Conservation (phyloP, 2,329 filamentous ascomycete genomes). For the Hypoxylon sp. region DNA sequence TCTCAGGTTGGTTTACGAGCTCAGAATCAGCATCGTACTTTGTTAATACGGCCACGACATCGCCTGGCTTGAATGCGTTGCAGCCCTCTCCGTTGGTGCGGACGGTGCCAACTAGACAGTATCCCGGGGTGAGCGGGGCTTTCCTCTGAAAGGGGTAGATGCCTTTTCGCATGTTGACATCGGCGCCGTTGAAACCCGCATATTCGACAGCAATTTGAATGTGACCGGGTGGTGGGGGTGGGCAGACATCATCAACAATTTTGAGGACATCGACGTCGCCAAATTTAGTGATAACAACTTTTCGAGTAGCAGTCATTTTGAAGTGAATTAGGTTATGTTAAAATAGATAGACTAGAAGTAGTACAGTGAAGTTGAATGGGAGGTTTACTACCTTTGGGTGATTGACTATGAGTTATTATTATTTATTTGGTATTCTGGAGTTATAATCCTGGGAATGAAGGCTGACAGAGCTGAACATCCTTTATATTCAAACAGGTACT, state of each 20-base stretch:
- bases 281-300: conserved; percentile 53
- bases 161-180: conserved; percentile 60
- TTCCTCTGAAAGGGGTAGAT: conserved; percentile 55
- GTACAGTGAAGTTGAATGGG: too few species aligned
- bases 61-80: conserved; percentile 45
- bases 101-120: conserved; percentile 57
- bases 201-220: conserved; percentile 57
- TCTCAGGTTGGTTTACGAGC: conserved; percentile 56
- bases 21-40: conserved; percentile 55
- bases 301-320: conserved; percentile 54
- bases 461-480: too few species aligned
- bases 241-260: conserved; percentile 49
- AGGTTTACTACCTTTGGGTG: too few species aligned
- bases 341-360: too few species aligned
- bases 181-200: conserved; percentile 57
- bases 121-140: conserved; percentile 59
- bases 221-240: conserved; percentile 49
- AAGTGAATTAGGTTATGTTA: too few species aligned
- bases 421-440: too few species aligned
- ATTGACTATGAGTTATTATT: too few species aligned
- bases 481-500: too few species aligned
- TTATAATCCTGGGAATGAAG: too few species aligned
- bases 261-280: conserved; percentile 51
- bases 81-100: conserved; percentile 49
- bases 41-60: conserved; percentile 49